Evolutionary conservation across 2,329 filamentous ascomycete species (phyloP).

Genomic region (Shiraia sp.): DNA sequence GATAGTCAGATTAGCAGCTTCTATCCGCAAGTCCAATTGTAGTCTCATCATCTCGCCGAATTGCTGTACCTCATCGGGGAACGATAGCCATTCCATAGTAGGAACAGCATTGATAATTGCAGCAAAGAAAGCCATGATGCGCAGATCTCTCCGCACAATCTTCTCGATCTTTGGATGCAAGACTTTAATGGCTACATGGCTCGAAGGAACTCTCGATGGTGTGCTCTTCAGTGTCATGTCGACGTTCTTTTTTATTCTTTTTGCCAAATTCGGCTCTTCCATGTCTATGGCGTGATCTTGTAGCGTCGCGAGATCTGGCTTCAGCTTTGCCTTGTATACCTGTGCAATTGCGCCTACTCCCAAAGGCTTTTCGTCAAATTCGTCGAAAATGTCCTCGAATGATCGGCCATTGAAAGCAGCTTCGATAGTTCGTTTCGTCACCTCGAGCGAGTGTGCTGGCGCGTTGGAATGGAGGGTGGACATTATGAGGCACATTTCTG

Average conservation of each 20-base stretch:
- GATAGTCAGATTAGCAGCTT: slow-evolving; percentile 83
- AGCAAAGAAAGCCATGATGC: slow-evolving; percentile 94
- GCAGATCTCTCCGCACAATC: slow-evolving; percentile 84
- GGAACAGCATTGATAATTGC: slow-evolving; percentile 81
- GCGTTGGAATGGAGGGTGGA: slow-evolving; percentile 93
- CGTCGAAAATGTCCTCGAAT: slow-evolving; percentile 94
- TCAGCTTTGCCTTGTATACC: slow-evolving; percentile 94
- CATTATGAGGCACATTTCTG: slow-evolving; percentile 89
- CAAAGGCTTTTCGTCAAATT: slow-evolving; percentile 86
- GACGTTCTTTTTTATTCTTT: slow-evolving; percentile 78
- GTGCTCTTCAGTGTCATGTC: slow-evolving; percentile 84
- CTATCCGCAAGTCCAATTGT: slow-evolving; percentile 94
- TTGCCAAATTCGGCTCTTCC: slow-evolving; percentile 61
- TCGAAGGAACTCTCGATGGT: slow-evolving; percentile 82
- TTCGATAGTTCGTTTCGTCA: slow-evolving; percentile 78
- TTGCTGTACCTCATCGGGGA: slow-evolving; percentile 90
- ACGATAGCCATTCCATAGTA: slow-evolving; percentile 94
- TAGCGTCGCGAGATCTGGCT: slow-evolving; percentile 71
- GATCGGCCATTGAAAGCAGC: slow-evolving; percentile 77
- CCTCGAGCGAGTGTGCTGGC: slow-evolving; percentile 81
- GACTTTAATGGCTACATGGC: slow-evolving; percentile 94
- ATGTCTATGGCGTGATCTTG: slow-evolving; percentile 59
- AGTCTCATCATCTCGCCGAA: slow-evolving; percentile 99
- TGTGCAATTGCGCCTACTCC: slow-evolving; percentile 97
- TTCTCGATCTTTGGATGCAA: slow-evolving; percentile 90